Evolutionary conservation across 352 stramenopile species (phyloP).

Genomic region (Globisporangium paddicum): DNA sequence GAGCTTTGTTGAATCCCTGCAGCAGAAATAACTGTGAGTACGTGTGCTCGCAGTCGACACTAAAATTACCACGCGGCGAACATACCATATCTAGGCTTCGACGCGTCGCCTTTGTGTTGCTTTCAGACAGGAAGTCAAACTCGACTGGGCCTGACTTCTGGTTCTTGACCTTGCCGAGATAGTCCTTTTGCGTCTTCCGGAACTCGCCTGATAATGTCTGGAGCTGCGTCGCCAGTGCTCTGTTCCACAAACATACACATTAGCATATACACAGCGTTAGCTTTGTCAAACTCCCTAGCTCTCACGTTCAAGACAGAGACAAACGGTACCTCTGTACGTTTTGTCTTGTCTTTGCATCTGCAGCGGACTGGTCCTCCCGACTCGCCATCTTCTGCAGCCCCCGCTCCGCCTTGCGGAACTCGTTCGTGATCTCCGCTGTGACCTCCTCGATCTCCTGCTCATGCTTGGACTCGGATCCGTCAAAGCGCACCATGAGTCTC

Average conservation of each 20-base stretch:
- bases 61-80: not conserved
- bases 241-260: constrained; percentile 15
- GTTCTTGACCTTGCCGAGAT: constrained; percentile 94
- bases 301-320: too few species aligned
- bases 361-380: constrained; percentile 65
- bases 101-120: constrained; percentile 54
- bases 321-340: constrained; percentile 86
- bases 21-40: constrained; percentile 3
- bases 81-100: constrained; percentile 49
- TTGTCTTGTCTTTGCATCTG: constrained; percentile 79
- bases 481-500: constrained; percentile 84
- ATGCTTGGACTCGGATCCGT: constrained; percentile 81
- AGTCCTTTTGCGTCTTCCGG: constrained; percentile 97
- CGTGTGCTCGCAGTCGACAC: not conserved
- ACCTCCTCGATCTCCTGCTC: constrained; percentile 82
- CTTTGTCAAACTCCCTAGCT: too few species aligned
- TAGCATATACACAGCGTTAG: not conserved
- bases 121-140: constrained; percentile 87
- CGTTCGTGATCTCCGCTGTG: constrained; percentile 74
- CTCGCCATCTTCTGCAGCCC: constrained; percentile 72
- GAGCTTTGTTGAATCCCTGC: constrained; percentile 91
- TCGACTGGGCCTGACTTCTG: constrained; percentile 95
- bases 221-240: constrained; percentile 94
- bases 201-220: constrained; percentile 97
- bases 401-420: constrained; percentile 78